Percentiles rank a stretch among this genome's conserved stretches.
These are phyloP conservation scores for Phanerodontia chrysosporium DNA, from an alignment of 768 basidiomycete genomes.

Conservation along the genomic window DNA sequence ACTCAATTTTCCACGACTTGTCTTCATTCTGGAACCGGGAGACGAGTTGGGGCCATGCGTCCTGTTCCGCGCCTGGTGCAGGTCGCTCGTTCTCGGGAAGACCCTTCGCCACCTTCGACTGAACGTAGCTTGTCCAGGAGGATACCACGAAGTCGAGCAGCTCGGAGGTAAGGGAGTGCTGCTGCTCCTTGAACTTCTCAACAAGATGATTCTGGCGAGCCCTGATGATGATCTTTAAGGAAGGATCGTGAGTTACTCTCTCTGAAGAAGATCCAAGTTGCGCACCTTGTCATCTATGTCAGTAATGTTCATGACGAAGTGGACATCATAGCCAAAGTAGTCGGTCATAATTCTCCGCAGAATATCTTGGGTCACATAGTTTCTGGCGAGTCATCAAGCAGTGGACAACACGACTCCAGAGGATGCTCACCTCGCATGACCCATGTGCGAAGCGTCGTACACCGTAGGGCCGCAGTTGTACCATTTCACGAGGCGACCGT, in stretches of 20 bases:
- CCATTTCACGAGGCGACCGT: conserved; percentile 85
- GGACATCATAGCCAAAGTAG: conserved; percentile 96
- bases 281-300: conserved; percentile 98
- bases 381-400: conserved; percentile 42
- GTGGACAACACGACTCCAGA: background rate
- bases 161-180: conserved; percentile 47
- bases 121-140: conserved; percentile 66
- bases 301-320: conserved; percentile 99
- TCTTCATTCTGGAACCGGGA: conserved; percentile 42
- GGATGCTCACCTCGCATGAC: conserved; percentile 85
- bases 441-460: conserved; percentile 98
- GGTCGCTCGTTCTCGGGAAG: conserved; percentile 49
- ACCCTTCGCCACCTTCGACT: conserved; percentile 59
- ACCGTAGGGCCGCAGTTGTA: conserved; percentile 99
- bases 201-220: conserved; percentile 79
- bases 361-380: conserved; percentile 95
- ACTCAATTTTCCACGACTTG: conserved; percentile 63
- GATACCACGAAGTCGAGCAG: conserved; percentile 53
- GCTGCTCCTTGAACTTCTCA: conserved; percentile 55
- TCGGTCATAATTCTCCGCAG: conserved; percentile 86
- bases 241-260: background rate
- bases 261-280: background rate
- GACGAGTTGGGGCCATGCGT: conserved; percentile 50
- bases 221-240: conserved; percentile 80
- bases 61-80: conserved; percentile 44